These are phyloP conservation scores for Diaporthe sp. DNA, from an alignment of 2,329 filamentous ascomycete species.

Conservation along the genomic window DNA sequence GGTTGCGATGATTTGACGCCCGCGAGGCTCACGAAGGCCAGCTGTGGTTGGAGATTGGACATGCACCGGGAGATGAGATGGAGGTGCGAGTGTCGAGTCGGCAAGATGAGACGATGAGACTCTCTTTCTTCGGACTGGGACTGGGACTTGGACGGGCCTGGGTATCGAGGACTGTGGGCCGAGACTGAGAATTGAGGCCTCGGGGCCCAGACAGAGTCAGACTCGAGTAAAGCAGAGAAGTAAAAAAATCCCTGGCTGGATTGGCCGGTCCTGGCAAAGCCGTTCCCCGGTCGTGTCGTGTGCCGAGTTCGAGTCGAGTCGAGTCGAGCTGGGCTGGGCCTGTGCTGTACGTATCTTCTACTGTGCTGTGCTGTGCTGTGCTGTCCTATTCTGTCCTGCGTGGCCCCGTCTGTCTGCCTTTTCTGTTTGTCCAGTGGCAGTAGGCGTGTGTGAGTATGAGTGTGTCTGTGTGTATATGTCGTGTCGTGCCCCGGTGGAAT, in stretches of 20 bases:
- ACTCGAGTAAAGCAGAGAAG: neutral
- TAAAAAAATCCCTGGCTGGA: conserved; percentile 18
- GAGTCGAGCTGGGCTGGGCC: neutral
- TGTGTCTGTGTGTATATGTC: neutral
- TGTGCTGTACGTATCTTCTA: neutral
- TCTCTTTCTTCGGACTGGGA: neutral
- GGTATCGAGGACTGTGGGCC: conserved; percentile 10
- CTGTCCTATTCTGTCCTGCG: neutral
- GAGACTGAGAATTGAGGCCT: conserved; percentile 20
- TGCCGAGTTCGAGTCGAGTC: conserved; percentile 1
- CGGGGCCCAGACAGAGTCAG: conserved; percentile 9
- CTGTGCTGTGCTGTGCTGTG: neutral
- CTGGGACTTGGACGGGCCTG: neutral
- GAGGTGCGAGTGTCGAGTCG: conserved; percentile 15
- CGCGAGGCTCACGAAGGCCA: conserved; percentile 3
- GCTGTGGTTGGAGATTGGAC: conserved; percentile 31
- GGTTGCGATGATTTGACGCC: conserved; percentile 31
- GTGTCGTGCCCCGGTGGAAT: neutral
- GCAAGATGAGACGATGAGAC: conserved; percentile 17
- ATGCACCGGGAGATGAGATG: conserved; percentile 32
- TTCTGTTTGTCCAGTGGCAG: neutral
- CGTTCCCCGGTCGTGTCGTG: conserved; percentile 22
- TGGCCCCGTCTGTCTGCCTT: neutral
- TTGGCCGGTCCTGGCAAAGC: conserved; percentile 22
- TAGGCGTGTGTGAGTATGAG: neutral